Evolutionary conservation across 163 green algal genomes (phyloP).

Genomic region (Trebouxiophyceae sp.): DNA sequence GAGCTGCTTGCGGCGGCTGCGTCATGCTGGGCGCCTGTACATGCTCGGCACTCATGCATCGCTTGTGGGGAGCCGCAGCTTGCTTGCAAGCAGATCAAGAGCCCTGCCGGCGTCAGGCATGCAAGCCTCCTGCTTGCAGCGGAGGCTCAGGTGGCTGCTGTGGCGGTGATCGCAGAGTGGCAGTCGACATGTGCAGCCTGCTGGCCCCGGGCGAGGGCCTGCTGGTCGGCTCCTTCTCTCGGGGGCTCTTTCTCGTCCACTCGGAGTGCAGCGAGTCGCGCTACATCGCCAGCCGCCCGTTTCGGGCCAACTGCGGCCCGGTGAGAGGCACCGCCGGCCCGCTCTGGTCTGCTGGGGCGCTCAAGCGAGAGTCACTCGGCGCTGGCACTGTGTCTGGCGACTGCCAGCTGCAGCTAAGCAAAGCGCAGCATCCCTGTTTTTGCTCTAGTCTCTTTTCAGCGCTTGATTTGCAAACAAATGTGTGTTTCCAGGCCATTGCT

Average conservation of each 20-base stretch:
- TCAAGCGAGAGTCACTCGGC: no score
- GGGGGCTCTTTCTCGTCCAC: conserved; percentile 84
- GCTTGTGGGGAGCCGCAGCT: neutral
- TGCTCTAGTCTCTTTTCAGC: no score
- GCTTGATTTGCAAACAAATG: no score
- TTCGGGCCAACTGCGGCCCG: conserved; percentile 85
- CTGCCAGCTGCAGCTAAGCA: no score
- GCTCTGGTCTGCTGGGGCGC: no score
- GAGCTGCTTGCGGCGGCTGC: neutral
- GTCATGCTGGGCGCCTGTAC: neutral
- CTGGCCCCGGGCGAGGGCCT: conserved; percentile 76
- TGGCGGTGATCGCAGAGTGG: conserved; percentile 37
- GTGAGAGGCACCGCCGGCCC: conserved; percentile 29
- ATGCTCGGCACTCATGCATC: neutral
- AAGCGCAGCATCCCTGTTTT: no score
- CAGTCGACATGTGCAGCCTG: conserved; percentile 67
- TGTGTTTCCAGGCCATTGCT: no score
- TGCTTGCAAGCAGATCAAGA: neutral
- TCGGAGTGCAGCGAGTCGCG: conserved; percentile 62
- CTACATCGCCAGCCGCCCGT: conserved; percentile 83
- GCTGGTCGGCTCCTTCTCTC: conserved; percentile 81
- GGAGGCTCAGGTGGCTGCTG: no score
- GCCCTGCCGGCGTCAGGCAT: neutral
- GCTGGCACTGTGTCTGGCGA: no score
- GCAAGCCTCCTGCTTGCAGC: neutral